Conservation (phyloP, 2,329 filamentous ascomycete genomes). For the Delphinella strobiligena region DNA sequence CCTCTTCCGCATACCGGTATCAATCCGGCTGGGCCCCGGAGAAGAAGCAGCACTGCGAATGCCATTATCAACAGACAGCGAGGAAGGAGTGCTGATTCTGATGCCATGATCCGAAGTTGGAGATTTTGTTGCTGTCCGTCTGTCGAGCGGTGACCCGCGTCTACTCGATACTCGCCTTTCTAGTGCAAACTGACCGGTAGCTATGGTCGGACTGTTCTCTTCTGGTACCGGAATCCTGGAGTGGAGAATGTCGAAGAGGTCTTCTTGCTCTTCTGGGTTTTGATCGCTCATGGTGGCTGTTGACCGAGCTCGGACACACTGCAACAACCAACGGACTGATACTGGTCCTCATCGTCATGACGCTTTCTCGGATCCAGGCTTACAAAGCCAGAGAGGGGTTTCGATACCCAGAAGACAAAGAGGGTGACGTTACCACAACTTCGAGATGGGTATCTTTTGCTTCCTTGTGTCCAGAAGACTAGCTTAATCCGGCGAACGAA, state of each 20-base stretch:
- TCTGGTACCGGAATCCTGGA: not conserved
- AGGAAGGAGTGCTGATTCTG: constrained; percentile 1
- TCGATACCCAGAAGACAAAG: too few relatives aligned
- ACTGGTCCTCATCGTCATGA: too few relatives aligned
- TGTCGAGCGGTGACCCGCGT: not conserved
- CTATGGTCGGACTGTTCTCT: not conserved
- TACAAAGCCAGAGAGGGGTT: too few relatives aligned
- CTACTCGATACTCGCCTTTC: constrained; percentile 4
- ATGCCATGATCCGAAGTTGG: constrained; percentile 1
- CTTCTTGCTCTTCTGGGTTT: not conserved
- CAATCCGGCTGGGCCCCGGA: not conserved
- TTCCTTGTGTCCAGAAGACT: too few relatives aligned
- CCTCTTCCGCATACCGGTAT: not conserved
- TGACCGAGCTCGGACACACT: too few relatives aligned
- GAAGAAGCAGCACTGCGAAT: constrained; percentile 3
- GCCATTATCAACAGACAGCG: not conserved
- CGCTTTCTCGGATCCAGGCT: too few relatives aligned
- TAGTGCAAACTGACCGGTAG: not conserved
- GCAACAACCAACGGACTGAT: too few relatives aligned
- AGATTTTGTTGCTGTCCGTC: not conserved
- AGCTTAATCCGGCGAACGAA: too few relatives aligned
- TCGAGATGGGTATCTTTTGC: too few relatives aligned
- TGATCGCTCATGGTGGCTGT: not conserved
- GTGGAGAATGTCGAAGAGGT: not conserved
- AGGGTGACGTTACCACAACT: too few relatives aligned